These are phyloP conservation scores for Geranomyces variabilis DNA, from an alignment of 192 early-diverging fungal species.

Conservation along the genomic window DNA sequence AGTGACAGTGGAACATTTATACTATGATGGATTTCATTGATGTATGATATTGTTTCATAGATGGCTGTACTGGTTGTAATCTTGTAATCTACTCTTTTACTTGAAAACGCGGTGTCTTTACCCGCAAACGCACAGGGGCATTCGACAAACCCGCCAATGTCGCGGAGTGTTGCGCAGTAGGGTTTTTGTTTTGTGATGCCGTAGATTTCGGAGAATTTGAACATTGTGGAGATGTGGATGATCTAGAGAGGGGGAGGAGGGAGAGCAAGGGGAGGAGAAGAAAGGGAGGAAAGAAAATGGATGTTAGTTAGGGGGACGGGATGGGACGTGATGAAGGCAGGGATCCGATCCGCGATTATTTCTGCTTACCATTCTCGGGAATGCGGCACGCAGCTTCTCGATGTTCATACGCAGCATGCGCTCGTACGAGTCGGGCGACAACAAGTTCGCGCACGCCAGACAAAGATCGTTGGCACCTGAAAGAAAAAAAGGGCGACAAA, in stretches of 20 bases:
- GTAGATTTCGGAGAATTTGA: slow-evolving; percentile 18
- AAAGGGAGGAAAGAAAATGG: no score
- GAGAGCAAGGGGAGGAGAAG: no score
- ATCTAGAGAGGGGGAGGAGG: neutral
- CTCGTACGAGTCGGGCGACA: slow-evolving; percentile 7
- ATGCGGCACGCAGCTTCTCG: slow-evolving; percentile 5
- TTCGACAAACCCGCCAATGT: neutral
- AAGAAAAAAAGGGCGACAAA: no score
- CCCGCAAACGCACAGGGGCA: slow-evolving; percentile 16
- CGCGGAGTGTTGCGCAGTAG: slow-evolving; percentile 5
- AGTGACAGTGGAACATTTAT: no score
- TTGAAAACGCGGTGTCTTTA: neutral
- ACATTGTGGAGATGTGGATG: slow-evolving; percentile 5
- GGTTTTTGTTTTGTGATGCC: neutral
- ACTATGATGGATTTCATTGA: slow-evolving; percentile 2
- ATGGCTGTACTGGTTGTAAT: no score
- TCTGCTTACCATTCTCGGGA: neutral
- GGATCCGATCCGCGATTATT: no score
- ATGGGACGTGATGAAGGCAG: no score
- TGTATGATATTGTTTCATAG: neutral
- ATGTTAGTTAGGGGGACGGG: no score
- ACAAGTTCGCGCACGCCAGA: neutral
- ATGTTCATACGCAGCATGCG: neutral
- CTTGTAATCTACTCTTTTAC: no score
- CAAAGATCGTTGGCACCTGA: slow-evolving; percentile 19